Evolutionary conservation across 331 rosid species (phyloP).

Genomic region (Acacia pycnantha): DNA sequence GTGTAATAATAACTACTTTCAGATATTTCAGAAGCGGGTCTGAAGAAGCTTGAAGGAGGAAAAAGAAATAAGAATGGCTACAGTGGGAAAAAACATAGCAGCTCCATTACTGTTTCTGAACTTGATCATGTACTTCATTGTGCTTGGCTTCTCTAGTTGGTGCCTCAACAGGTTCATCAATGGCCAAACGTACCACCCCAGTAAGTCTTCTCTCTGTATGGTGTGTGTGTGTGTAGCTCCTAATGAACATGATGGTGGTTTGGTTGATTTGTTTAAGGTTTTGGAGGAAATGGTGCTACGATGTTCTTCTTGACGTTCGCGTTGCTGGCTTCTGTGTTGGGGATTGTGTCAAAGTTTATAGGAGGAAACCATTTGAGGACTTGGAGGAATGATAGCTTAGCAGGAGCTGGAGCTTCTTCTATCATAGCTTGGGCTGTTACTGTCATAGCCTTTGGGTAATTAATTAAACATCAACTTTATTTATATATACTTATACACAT

Average conservation of each 20-base stretch:
- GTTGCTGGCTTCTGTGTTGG: constrained; percentile 61
- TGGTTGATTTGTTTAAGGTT: constrained; percentile 42
- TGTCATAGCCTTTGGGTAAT: constrained; percentile 69
- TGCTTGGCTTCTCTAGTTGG: constrained; percentile 89
- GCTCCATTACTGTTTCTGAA: constrained; percentile 86
- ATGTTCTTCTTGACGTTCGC: constrained; percentile 62
- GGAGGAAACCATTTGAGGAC: constrained; percentile 78
- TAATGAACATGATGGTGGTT: not conserved
- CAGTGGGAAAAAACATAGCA: constrained; percentile 72
- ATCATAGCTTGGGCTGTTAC: constrained; percentile 85
- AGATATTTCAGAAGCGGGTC: not conserved
- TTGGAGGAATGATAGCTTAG: constrained; percentile 93
- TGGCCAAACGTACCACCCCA: constrained; percentile 85
- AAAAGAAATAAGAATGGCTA: constrained; percentile 47
- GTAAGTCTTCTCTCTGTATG: constrained; percentile 21
- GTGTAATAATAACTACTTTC: not conserved
- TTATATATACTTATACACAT: not conserved
- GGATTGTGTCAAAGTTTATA: constrained; percentile 62
- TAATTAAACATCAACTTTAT: not conserved
- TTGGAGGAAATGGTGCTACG: constrained; percentile 94
- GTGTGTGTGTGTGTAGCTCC: not conserved
- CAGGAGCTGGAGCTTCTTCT: constrained; percentile 68
- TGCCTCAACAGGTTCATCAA: constrained; percentile 72
- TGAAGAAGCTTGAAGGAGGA: not conserved
- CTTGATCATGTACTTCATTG: constrained; percentile 78